Base-by-base conservation (phyloP, 2,329 filamentous ascomycete species). In the Emmonsiellopsis sp. region DNA sequence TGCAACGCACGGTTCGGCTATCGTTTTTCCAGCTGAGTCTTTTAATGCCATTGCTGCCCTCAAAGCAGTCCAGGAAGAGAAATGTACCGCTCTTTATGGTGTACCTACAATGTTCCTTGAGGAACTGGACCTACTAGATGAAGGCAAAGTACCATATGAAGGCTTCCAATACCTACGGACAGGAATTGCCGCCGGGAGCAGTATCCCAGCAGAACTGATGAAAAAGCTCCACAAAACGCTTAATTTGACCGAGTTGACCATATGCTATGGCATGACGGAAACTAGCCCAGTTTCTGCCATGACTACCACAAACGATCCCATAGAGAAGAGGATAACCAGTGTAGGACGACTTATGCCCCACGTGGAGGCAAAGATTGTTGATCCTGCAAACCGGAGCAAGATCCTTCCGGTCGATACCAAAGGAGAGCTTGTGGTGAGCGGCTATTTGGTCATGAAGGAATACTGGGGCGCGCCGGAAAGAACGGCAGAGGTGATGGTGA, bases 241-340 rank as follows among this genome's bases (percentile, higher is more conserved):
- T 7, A 93, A 93, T 48, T 74, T 97, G 14, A 81, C 78, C 0
- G 87, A 95, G 53, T 72, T 97, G 21, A 92, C 91, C 0, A 96
- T 95, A 58, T 95, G 91, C 75, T 97, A 96, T 68, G 91, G 91
- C 56, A 95, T 95, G 90, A 96, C 91, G 1, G 91, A 96, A 71
- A 96, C 91, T 57, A 87, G 63, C 77, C 81, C 75, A 2, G 78
- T 81, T 0, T 77, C 74, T 6, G 82, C 81, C 58, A 95, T 95
- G 90, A 95, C 91, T 0, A 76, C 82, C 0, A 91, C 88, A 0
- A 71, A 80, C 14, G 90, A 95, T 64, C 83, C 88, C 0, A 74
- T 88, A 2, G 78, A 79, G 39, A 87, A 86, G 69, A 78, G 90
- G 42, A 86, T 88, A 50, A 77, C 81, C 40, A 86, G 81, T 3